Evolutionary conservation across 2,329 filamentous ascomycete species (phyloP).

Genomic region (Colletotrichum eremochloae): DNA sequence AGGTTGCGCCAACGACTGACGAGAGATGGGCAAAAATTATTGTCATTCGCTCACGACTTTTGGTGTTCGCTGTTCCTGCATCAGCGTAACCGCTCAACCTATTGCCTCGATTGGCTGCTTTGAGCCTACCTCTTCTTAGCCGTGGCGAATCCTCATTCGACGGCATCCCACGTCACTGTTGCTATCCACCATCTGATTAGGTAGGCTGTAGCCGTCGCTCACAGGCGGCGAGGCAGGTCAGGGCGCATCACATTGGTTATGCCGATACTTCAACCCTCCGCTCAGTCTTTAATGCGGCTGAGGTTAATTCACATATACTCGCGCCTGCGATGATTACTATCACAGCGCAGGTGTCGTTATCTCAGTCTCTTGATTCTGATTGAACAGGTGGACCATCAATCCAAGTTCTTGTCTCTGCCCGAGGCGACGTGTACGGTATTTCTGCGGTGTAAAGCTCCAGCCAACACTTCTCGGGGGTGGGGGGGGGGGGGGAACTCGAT

Average conservation of each 20-base stretch:
- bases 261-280: conserved; percentile 6
- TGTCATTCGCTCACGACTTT: conserved; percentile 4
- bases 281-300: background rate
- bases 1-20: background rate
- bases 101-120: conserved; percentile 17
- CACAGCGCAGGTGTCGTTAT: background rate
- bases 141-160: conserved; percentile 39
- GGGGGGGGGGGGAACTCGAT: too few relatives aligned
- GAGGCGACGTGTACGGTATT: conserved; percentile 4
- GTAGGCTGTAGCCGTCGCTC: background rate
- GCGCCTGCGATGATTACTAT: background rate
- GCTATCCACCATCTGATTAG: background rate
- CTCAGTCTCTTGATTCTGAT: background rate
- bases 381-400: background rate
- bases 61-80: conserved; percentile 39
- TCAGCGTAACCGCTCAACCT: conserved; percentile 36
- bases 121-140: conserved; percentile 9
- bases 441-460: conserved; percentile 11
- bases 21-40: background rate
- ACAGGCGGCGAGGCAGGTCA: conserved; percentile 9
- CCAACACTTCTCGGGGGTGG: background rate
- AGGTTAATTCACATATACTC: background rate
- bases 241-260: conserved; percentile 13
- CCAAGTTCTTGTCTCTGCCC: background rate
- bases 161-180: background rate